A percentile compares a stretch with the other conserved stretches of the same genome.
These are phyloP conservation scores for Alternaria conjuncta DNA, from an alignment of 2,329 filamentous ascomycete species.

Conservation along the genomic window DNA sequence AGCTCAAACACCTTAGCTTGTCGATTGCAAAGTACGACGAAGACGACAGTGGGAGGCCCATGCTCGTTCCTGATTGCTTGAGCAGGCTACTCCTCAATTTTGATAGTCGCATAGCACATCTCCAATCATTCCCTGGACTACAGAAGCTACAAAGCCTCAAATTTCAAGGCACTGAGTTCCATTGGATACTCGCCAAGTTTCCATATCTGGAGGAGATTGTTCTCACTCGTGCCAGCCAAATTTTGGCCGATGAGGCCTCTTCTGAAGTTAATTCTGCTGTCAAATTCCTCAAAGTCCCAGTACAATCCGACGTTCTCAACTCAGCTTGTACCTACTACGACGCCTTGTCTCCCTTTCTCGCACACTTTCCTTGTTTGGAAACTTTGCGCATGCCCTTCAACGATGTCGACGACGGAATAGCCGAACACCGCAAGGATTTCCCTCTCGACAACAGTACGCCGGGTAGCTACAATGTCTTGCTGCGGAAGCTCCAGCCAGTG, in stretches of 20 bases:
- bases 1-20: not conserved
- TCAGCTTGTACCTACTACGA: not conserved
- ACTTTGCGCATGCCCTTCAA: not conserved
- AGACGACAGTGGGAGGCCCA: not conserved
- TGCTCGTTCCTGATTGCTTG: not conserved
- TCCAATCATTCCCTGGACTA: not conserved
- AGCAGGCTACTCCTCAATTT: not conserved
- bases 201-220: not conserved
- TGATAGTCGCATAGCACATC: not conserved
- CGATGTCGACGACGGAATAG: not conserved
- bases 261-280: not conserved
- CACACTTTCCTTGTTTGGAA: not conserved
- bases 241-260: not conserved
- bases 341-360: not conserved
- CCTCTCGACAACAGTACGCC: too few species aligned
- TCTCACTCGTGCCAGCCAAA: not conserved
- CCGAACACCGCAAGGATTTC: too few species aligned
- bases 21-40: not conserved
- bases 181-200: not conserved
- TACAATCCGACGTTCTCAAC: not conserved
- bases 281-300: not conserved
- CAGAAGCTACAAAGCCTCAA: not conserved
- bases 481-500: not conserved
- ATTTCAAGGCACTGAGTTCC: not conserved
- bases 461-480: not conserved